Base-by-base conservation (phyloP, 108 stramenopile genomes). In the Poteriospumella lacustris region DNA sequence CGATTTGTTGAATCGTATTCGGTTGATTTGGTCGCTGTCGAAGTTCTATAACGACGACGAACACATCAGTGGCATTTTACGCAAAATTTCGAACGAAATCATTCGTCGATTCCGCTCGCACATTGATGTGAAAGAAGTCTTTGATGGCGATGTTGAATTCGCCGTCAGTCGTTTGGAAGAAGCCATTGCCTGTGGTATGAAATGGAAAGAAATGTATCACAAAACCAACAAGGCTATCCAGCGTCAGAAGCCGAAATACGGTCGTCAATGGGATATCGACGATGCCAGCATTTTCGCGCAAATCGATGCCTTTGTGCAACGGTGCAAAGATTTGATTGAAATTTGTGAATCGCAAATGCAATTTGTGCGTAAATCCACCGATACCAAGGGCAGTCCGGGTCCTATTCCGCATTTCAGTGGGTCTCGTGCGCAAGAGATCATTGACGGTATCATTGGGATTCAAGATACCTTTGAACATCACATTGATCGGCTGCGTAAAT, bases 261-360 rank as follows among this genome's bases (percentile, higher is more conserved):
- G 67, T 41, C 77, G 81, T 0, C 68, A 72, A 69, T 87, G 87
- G 87, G 58, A 78, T 59, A 86, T 89, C 38, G 88, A 89, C 76
- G 87, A 86, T 1, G 82, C 85, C 0, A 83, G 80, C 43, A 86
- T 89, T 1, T 89, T 89, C 38, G 89, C 89, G 1, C 87, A 88
- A 76, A 86, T 88, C 42, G 87, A 89, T 41, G 88, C 89, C 15
- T 89, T 89, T 40, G 85, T 84, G 33, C 89, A 88, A 82, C 85
- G 89, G 34, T 90, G 89, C 69, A 81, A 80, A 0, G 89, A 90
- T 79, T 87, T 90, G 44, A 78, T 87, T 0, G 88, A 89, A 69
- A 84, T 90, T 0, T 90, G 89, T 82, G 85, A 85, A 39, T 86
- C 85, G 0, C 88, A 89, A 72, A 80, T 88, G 12, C 89, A 90